A percentile compares a stretch with the other conserved stretches of the same genome.
phyloP scores from a whole-genome alignment of 2,329 filamentous ascomycete species.

The Grosmannia huntii region DNA sequence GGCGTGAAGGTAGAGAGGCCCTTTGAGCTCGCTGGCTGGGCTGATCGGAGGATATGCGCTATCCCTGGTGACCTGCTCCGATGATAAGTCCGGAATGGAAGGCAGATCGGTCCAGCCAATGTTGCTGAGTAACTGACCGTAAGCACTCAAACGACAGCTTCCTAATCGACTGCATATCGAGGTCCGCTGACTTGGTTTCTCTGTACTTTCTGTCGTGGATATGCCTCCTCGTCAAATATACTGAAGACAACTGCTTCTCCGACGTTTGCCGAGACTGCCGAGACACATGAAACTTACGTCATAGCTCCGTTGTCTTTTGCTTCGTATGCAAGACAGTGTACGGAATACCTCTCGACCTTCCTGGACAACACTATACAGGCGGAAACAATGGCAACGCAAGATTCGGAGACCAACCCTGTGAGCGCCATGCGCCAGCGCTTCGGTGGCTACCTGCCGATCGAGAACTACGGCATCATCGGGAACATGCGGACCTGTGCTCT shows the following conservation, averaged over 20 bases:
- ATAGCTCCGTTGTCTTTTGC: not conserved
- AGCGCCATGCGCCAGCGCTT: conserved; percentile 19
- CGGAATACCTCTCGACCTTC: too few relatives aligned
- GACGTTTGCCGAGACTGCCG: not conserved
- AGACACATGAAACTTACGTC: not conserved
- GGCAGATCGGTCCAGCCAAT: not conserved
- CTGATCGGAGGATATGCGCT: too few relatives aligned
- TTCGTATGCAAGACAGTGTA: not conserved
- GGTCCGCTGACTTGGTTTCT: not conserved
- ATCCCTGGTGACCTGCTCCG: too few relatives aligned
- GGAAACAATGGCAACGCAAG: not conserved
- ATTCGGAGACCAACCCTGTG: not conserved
- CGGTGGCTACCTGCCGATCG: conserved; percentile 47
- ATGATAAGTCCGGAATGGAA: not conserved
- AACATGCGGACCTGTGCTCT: conserved; percentile 70
- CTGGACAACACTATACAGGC: not conserved
- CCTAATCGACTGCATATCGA: not conserved
- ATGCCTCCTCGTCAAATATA: not conserved
- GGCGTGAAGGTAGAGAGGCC: not conserved
- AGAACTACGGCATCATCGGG: conserved; percentile 69
- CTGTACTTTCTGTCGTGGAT: not conserved
- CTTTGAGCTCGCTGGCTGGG: too few relatives aligned
- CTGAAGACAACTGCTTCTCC: not conserved
- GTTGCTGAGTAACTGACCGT: not conserved
- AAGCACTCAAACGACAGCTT: not conserved